Conservation (phyloP, 805 yeast genomes). For the Yarrowia keelungensis region DNA sequence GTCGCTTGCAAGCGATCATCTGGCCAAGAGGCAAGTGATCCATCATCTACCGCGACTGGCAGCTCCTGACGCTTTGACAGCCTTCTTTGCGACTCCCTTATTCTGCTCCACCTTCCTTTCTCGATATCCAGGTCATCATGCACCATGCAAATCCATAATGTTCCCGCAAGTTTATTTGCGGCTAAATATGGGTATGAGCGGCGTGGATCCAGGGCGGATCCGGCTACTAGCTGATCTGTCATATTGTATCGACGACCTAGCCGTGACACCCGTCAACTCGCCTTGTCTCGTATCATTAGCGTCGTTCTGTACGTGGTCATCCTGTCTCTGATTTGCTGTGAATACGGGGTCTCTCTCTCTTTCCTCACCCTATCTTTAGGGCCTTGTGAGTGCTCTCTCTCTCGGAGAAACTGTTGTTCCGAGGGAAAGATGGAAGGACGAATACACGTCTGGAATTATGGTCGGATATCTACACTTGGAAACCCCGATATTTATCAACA, state of each 20-base stretch:
- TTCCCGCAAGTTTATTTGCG: conserved; percentile 31
- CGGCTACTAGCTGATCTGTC: neutral
- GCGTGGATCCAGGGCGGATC: neutral
- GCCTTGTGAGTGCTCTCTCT: neutral
- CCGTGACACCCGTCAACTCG: neutral
- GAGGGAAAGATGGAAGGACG: neutral
- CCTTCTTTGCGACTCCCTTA: no score
- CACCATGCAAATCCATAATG: conserved; percentile 13
- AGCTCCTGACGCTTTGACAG: neutral
- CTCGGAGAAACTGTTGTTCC: conserved; percentile 22
- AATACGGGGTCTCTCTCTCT: neutral
- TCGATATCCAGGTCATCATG: neutral
- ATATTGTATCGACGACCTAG: neutral
- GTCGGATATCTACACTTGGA: no score
- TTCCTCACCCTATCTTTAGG: neutral
- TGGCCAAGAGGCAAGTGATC: no score
- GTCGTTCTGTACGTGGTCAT: neutral
- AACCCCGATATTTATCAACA: neutral
- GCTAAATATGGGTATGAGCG: neutral
- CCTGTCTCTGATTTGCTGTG: conserved; percentile 1
- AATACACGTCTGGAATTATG: no score
- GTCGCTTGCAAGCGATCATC: no score
- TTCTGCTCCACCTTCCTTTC: neutral
- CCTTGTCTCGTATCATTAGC: conserved; percentile 1
- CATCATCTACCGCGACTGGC: no score